phyloP scores from a whole-genome alignment of 352 stramenopile species.

The Pythium oligandrum region DNA sequence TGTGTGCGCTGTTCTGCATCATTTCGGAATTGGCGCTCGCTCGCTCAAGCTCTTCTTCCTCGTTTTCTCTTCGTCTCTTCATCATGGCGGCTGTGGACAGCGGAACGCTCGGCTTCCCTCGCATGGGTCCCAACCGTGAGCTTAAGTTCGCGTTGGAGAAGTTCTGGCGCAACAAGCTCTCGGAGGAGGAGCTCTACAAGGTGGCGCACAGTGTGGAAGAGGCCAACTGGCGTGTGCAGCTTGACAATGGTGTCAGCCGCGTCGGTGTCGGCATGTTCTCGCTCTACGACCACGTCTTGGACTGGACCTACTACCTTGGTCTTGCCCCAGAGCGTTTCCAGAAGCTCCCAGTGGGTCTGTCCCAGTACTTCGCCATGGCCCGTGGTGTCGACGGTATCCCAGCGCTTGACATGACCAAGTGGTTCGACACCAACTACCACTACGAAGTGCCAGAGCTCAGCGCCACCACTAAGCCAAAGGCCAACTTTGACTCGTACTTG shows the following conservation, averaged over 20 bases:
- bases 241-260: slow-evolving; percentile 62
- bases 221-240: slow-evolving; percentile 83
- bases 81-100: slow-evolving; percentile 42
- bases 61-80: slow-evolving; percentile 18
- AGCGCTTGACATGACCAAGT: slow-evolving; percentile 93
- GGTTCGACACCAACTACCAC: slow-evolving; percentile 95
- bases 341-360: slow-evolving; percentile 43
- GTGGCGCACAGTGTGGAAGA: slow-evolving; percentile 76
- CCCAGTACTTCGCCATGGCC: slow-evolving; percentile 90
- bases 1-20: slow-evolving; percentile 5
- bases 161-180: slow-evolving; percentile 87
- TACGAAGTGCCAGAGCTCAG: slow-evolving; percentile 92
- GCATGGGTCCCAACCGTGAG: slow-evolving; percentile 91
- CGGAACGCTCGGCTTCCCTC: slow-evolving; percentile 86
- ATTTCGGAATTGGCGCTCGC: slow-evolving; percentile 63
- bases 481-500: slow-evolving; percentile 82
- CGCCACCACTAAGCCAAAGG: slow-evolving; percentile 52
- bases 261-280: slow-evolving; percentile 88
- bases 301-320: slow-evolving; percentile 84
- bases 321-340: slow-evolving; percentile 75
- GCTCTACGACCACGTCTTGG: slow-evolving; percentile 90
- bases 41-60: slow-evolving; percentile 20
- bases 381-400: slow-evolving; percentile 86
- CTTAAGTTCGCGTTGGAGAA: slow-evolving; percentile 94
- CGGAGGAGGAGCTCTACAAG: slow-evolving; percentile 71